Evolutionary conservation across 1,284 basidiomycete species (phyloP).

Genomic region (Fomitopsis betulina): DNA sequence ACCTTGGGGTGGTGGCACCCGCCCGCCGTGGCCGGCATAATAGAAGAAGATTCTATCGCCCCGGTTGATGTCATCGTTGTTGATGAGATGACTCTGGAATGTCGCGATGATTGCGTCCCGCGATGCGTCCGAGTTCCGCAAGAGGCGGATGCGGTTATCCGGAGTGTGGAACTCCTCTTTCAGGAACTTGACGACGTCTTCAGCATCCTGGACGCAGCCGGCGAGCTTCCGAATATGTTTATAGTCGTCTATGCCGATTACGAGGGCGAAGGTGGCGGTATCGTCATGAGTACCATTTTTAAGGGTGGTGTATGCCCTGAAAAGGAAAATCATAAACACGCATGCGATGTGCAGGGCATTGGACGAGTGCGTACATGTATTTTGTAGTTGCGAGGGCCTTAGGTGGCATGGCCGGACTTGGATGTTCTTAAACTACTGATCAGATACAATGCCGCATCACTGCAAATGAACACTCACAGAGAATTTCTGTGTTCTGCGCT

Average conservation of each 20-base stretch:
- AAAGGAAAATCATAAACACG: no score
- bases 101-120: neutral
- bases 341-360: no score
- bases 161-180: neutral
- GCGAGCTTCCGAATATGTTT: neutral
- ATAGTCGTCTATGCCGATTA: neutral
- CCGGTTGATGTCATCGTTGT: neutral
- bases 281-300: no score
- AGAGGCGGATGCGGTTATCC: neutral
- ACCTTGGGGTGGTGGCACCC: neutral
- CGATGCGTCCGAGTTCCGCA: neutral
- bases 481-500: no score
- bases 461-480: no score
- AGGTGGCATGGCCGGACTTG: no score
- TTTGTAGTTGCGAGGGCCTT: no score
- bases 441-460: no score
- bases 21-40: neutral
- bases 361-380: no score
- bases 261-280: neutral
- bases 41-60: neutral
- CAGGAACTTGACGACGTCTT: neutral
- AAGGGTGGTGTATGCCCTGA: no score
- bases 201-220: neutral
- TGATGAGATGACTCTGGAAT: neutral
- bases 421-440: no score